Percentiles rank a stretch among this genome's conserved stretches.
These are phyloP conservation scores for Saxophila tyrrhenica DNA, from an alignment of 495 filamentous ascomycete genomes.

Conservation along the genomic window DNA sequence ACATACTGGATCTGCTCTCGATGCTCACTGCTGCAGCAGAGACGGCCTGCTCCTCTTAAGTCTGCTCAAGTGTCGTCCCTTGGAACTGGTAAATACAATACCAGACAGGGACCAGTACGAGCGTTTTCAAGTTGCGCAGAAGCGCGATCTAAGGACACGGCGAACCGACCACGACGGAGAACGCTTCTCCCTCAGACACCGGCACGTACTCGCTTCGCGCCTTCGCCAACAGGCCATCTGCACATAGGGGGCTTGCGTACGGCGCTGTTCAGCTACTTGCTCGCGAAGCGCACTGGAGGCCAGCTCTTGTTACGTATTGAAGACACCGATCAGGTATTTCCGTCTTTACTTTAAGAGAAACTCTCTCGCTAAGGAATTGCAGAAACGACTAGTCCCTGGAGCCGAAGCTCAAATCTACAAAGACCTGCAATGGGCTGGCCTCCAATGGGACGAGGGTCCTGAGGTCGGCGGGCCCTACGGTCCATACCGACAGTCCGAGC, in stretches of 20 bases:
- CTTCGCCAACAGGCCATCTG: constrained; percentile 86
- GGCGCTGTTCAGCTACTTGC: constrained; percentile 82
- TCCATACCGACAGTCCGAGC: constrained; percentile 81
- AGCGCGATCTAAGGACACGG: too few relatives aligned
- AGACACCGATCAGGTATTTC: constrained; percentile 81
- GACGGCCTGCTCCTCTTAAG: too few relatives aligned
- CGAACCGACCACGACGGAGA: not conserved
- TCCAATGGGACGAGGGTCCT: constrained; percentile 95
- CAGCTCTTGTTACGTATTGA: constrained; percentile 87
- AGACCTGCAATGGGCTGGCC: constrained; percentile 78
- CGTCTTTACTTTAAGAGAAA: constrained; percentile 42
- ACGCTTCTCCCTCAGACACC: constrained; percentile 45
- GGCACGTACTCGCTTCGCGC: constrained; percentile 85
- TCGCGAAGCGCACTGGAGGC: constrained; percentile 79
- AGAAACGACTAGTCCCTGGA: constrained; percentile 67
- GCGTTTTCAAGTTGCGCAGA: too few relatives aligned
- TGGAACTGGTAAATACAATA: too few relatives aligned
- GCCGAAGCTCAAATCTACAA: constrained; percentile 65
- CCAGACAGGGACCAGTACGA: too few relatives aligned
- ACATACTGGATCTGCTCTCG: not conserved
- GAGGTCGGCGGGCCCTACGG: constrained; percentile 66
- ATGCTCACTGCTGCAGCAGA: not conserved
- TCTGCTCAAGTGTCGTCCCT: too few relatives aligned
- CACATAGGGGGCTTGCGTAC: constrained; percentile 88
- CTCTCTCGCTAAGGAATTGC: constrained; percentile 50